Evolutionary conservation across 768 basidiomycete species (phyloP), one percentile per base, ranked within the genome.

Genomic region (Tulasnella sp.): DNA sequence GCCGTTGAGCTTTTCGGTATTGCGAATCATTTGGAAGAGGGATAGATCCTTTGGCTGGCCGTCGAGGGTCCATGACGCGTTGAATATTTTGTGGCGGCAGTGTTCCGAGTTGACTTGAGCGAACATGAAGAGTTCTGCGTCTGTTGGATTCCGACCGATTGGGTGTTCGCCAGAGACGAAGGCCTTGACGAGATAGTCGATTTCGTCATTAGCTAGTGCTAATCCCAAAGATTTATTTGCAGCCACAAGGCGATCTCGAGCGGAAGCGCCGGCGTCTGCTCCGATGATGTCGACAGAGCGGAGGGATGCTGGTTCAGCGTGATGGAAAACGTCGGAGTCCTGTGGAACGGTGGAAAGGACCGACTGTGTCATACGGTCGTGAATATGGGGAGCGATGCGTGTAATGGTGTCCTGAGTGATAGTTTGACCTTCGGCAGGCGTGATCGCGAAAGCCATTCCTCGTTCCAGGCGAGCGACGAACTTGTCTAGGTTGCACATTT

Each of bases 71-170:
- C 97, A 99, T 19, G 92, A 88, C 0, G 97, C 96, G 82, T 99
- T 99, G 87, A 99, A 99, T 79, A 98, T 99, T 85, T 99, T 99
- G 87, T 99, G 97, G 40, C 97, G 88, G 83, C 97, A 99, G 81
- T 99, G 97, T 83, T 99, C 97, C n/a, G 96, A 98, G 85, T 99
- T 99, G 82, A 99, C 97, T 82, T 99, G 97, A 3, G 97, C 97
- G 83, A 99, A 99, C 97, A 99, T 99, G 88, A 99, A 99, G 9
- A 99, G 86, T 82, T 99, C 97, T 3, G 97, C 96, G 81, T 99
- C 97, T 49, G 93, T 97, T 9, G 97, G 97, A 81, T 94, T 91
- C 42, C 96, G 90, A 69, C 86, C 86, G 82, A 92, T 89, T 0
- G 92, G 87, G 15, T 86, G 81, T 6, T 85, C 76, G 6, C 92